These are phyloP conservation scores for Oryza rufipogon DNA, from an alignment of 176 grass and related monocot species.

Conservation along the genomic window DNA sequence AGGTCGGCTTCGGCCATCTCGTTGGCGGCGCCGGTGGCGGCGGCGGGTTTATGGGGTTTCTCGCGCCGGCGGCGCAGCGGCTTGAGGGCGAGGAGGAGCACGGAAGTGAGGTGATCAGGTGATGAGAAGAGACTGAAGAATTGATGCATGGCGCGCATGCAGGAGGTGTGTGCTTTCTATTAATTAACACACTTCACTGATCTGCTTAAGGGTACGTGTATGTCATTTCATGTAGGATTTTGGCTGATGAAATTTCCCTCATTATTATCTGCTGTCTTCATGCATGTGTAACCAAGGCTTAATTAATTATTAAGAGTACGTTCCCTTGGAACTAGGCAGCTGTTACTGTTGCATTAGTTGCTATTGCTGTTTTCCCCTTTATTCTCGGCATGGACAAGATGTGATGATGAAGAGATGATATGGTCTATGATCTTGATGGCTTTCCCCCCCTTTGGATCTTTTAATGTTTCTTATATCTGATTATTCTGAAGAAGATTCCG, in stretches of 20 bases:
- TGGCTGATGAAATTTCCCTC: conserved; percentile 28
- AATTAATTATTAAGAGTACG: conserved; percentile 39
- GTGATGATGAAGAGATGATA: conserved; percentile 42
- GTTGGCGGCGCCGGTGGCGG: conserved; percentile 35
- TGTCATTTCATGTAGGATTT: conserved; percentile 69
- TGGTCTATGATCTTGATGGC: conserved; percentile 44
- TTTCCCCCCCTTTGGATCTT: conserved; percentile 44
- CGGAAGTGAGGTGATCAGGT: conserved; percentile 38
- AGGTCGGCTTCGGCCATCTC: conserved; percentile 63
- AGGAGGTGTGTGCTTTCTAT: conserved; percentile 40
- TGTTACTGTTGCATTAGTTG: conserved; percentile 57
- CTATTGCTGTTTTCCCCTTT: not conserved
- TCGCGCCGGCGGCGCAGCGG: conserved; percentile 62
- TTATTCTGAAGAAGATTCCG: conserved; percentile 54
- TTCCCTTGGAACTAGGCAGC: conserved; percentile 45
- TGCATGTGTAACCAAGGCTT: conserved; percentile 34
- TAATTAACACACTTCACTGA: conserved; percentile 37
- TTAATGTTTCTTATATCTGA: conserved; percentile 51
- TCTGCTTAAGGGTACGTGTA: conserved; percentile 34
- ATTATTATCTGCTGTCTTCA: conserved; percentile 39
- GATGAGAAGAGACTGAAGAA: conserved; percentile 49
- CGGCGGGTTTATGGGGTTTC: conserved; percentile 75
- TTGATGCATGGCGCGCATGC: not conserved
- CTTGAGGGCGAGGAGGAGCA: conserved; percentile 80
- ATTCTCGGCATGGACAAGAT: conserved; percentile 50